phyloP scores from a whole-genome alignment of 2,329 filamentous ascomycete species.

The Colletotrichum horii region DNA sequence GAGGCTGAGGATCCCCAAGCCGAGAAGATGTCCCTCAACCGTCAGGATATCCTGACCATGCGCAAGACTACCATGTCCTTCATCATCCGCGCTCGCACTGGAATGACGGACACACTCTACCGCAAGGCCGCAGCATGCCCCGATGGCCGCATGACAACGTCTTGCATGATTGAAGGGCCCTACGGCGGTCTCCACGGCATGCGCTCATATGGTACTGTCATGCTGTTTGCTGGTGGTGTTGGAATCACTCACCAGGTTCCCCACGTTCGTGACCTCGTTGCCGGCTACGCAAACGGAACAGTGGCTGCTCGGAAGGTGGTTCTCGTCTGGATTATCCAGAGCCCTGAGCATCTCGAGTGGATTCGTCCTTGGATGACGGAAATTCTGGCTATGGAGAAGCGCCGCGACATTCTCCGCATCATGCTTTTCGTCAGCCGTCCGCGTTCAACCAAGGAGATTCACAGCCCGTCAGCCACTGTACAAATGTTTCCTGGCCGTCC shows the following conservation, averaged over 20 bases:
- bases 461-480: conserved; percentile 77
- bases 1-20: conserved; percentile 57
- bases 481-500: conserved; percentile 85
- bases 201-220: conserved; percentile 77
- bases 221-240: conserved; percentile 81
- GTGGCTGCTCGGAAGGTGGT: conserved; percentile 75
- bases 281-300: conserved; percentile 70
- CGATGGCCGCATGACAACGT: conserved; percentile 66
- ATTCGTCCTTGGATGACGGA: conserved; percentile 85
- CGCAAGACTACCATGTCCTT: conserved; percentile 72
- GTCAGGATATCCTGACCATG: conserved; percentile 63
- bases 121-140: conserved; percentile 67
- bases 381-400: conserved; percentile 76
- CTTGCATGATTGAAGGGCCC: conserved; percentile 75
- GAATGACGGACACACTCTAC: conserved; percentile 74
- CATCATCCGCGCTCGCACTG: conserved; percentile 74
- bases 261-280: conserved; percentile 74
- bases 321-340: conserved; percentile 81
- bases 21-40: conserved; percentile 64
- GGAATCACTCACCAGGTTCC: conserved; percentile 83
- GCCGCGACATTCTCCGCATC: conserved; percentile 76
- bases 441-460: conserved; percentile 79
- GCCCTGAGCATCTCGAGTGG: conserved; percentile 82
- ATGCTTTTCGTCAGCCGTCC: conserved; percentile 80
- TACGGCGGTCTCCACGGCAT: conserved; percentile 76